Base-by-base conservation (phyloP, 1,139 yeast genomes). In the Debaryomycetaceae sp. region DNA sequence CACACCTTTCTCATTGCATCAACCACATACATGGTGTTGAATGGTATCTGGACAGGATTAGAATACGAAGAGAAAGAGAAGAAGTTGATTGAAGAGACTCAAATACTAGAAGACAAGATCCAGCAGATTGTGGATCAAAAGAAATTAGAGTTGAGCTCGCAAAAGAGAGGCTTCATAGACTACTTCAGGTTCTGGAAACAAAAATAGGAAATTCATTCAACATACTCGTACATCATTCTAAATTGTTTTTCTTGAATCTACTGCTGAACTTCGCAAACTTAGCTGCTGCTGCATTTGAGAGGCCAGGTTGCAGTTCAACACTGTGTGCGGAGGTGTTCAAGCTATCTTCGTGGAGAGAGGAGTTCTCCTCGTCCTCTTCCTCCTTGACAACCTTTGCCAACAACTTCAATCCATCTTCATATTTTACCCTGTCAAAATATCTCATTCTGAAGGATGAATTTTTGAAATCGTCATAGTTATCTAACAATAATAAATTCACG, bases 261-360 rank as follows among this genome's bases (percentile, higher is more conserved):
- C 63, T 61, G 50, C 74, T 62, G 47, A 69, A 70, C 47, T 67
- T 67, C 16, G 75, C 73, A 52, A 70, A 68, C 49, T 65, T 70
- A 18, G 71, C 59, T 4, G 73, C 66, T 2, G 72, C 58, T 8
- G 61, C 48, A 35, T 49, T 56, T 22, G 67, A 62, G 35, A 56
- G 48, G 6, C 56, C 50, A 29, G 60, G 55, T 49, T 57, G 64
- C 49, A 55, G 57, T 34, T 61, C 60, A 35, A 53, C 31, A 39
- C 58, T 54, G 39, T 55, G 47, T 14, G 48, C 40, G 13, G 60
- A 48, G 16, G 50, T 44, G 35, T 54, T 53, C 22, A 51, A 52
- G 22, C 50, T 50, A 30, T 55, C 63, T 11, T 53, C 59, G 16
- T 35, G 34, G 5, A 40, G 45, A 30, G 51, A 43, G 22, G 31